Base-by-base conservation (phyloP, 2,329 filamentous ascomycete species). In the Plenodomus lindquistii region DNA sequence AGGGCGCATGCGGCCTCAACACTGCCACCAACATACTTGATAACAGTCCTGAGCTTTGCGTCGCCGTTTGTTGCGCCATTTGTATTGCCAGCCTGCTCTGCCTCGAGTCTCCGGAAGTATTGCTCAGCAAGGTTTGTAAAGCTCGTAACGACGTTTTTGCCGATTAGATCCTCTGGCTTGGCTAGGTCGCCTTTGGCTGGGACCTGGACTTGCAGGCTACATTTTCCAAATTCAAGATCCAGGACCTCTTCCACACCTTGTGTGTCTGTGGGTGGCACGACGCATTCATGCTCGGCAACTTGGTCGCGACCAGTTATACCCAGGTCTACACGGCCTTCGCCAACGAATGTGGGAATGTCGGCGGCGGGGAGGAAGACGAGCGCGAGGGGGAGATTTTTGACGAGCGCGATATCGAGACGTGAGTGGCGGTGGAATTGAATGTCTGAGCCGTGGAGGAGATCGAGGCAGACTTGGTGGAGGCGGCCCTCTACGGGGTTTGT, bases 291-390 rank as follows among this genome's bases (percentile, higher is more conserved):
- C 75, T 97, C 93, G 53, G 87, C 86, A 40, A 97, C 91, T 68
- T 96, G 91, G 71, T 99, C 94, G 65, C 85, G 84, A 42, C 94
- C 94, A 0, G 94, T 97, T 70, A 99, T 99, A 55, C 94, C 94
- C 15, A 99, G 80, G 69, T 96, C 92, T 40, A 96, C 91, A 54
- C 87, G 87, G 49, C 94, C 94, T 76, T 97, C 92, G 48, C 93
- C 93, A 40, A 99, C 92, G 69, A 97, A 97, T 34, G 91, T 96
- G 4, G 94, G 94, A 69, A 99, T 99, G 72, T 99, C 94, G 60
- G 91, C 92, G 31, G 93, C 94, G 22, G 94, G 94, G 20, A 99
- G 88, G 80, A 99, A 99, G 69, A 99, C 86, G 52, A 99, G 88
- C 15, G 94, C 94, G 64, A 99, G 91, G 29, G 89, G 90, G 21